Evolutionary conservation across 805 yeast genomes (phyloP).

Genomic region (Saccharomycopsis sp.): DNA sequence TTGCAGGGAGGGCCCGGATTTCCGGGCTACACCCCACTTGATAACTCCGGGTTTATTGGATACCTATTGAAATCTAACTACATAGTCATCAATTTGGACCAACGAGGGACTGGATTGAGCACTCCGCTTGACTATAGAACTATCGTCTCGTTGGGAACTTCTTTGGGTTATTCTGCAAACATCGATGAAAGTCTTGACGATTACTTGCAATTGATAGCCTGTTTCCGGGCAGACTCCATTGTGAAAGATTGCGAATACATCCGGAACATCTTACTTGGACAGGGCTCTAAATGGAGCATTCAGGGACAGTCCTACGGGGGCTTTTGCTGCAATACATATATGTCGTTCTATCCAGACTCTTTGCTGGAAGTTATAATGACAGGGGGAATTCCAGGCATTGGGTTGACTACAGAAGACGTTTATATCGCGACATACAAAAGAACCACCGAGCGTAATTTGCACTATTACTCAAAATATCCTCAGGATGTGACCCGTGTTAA

Average conservation of each 20-base stretch:
- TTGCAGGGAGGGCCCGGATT: constrained; percentile 55
- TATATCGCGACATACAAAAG: constrained; percentile 41
- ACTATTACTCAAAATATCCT: constrained; percentile 44
- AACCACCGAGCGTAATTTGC: constrained; percentile 41
- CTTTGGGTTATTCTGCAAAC: constrained; percentile 5
- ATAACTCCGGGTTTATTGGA: constrained; percentile 33
- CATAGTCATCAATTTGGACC: constrained; percentile 44
- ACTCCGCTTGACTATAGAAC: constrained; percentile 36
- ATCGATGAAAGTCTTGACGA: constrained; percentile 23
- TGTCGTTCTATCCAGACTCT: constrained; percentile 37
- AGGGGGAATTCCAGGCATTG: constrained; percentile 55
- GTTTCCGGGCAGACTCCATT: constrained; percentile 48
- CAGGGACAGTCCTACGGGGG: constrained; percentile 55
- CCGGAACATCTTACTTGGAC: constrained; percentile 31
- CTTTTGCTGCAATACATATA: constrained; percentile 42
- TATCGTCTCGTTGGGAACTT: constrained; percentile 9
- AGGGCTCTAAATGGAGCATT: constrained; percentile 40
- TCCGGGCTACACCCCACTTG: constrained; percentile 31
- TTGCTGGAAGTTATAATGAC: constrained; percentile 41
- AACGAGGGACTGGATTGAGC: constrained; percentile 56
- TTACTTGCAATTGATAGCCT: constrained; percentile 35
- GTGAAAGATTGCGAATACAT: constrained; percentile 45
- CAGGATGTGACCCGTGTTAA: constrained; percentile 36
- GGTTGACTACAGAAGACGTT: constrained; percentile 39
- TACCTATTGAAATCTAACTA: constrained; percentile 36